Conservation (phyloP, 352 stramenopile genomes). For the Pythium phragmiticola region DNA sequence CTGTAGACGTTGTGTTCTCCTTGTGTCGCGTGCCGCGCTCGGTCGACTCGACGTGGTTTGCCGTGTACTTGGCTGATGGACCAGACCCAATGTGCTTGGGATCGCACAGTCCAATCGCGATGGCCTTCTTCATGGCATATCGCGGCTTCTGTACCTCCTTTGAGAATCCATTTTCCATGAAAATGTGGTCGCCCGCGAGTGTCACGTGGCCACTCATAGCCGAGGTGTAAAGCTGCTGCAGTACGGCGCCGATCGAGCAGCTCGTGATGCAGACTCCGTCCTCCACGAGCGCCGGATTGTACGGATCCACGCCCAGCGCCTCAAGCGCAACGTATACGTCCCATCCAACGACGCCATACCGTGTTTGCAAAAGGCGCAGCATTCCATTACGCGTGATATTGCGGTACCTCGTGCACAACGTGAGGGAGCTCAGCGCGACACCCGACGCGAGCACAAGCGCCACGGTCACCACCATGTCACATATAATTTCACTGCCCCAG, state of each 20-base stretch:
- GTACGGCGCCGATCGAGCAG: slow-evolving; percentile 36
- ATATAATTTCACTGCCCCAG: slow-evolving; percentile 47
- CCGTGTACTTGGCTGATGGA: background rate
- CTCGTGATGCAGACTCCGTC: slow-evolving; percentile 27
- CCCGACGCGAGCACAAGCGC: slow-evolving; percentile 23
- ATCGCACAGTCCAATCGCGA: slow-evolving; percentile 7
- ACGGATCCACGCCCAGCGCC: slow-evolving; percentile 40
- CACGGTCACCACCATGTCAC: slow-evolving; percentile 38
- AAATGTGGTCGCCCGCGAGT: slow-evolving; percentile 35
- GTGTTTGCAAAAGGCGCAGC: slow-evolving; percentile 34
- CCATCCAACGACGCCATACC: slow-evolving; percentile 45
- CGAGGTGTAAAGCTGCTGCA: slow-evolving; percentile 42
- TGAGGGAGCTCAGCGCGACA: slow-evolving; percentile 15
- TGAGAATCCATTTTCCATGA: slow-evolving; percentile 8
- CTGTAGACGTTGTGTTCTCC: background rate
- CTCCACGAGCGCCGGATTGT: slow-evolving; percentile 24
- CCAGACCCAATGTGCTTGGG: background rate
- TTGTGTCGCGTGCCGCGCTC: background rate
- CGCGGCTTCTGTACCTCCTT: slow-evolving; percentile 5
- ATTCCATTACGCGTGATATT: slow-evolving; percentile 31
- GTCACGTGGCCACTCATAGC: slow-evolving; percentile 36
- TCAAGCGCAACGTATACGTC: slow-evolving; percentile 37
- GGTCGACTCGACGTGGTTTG: background rate
- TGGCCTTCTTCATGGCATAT: background rate
- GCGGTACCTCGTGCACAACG: slow-evolving; percentile 33